A percentile compares a stretch with the other conserved stretches of the same genome.
phyloP scores from a whole-genome alignment of 306 rosid genomes.

The Luffa acutangula region DNA sequence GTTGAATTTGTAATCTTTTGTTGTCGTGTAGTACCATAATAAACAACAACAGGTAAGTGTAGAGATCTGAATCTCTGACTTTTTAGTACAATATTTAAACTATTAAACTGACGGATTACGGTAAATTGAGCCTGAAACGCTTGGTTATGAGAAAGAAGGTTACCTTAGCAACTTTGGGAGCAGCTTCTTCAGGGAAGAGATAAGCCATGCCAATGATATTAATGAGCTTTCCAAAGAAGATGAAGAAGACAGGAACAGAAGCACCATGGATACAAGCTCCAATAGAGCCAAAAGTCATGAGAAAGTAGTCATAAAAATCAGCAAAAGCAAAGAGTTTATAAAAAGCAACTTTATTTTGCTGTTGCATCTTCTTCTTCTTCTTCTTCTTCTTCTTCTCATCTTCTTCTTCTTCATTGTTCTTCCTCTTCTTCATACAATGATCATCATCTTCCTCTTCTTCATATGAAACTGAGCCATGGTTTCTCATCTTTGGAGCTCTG shows the following conservation, averaged over 20 bases:
- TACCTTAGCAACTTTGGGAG: conserved; percentile 91
- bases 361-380: conserved; percentile 9
- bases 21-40: too few species aligned
- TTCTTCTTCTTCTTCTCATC: conserved; percentile 10
- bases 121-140: too few species aligned
- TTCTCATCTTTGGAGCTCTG: background rate
- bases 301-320: conserved; percentile 53
- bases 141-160: background rate
- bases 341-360: conserved; percentile 35
- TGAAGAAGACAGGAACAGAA: conserved; percentile 88
- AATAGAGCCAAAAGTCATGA: conserved; percentile 63
- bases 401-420: background rate
- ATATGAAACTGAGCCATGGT: conserved; percentile 5
- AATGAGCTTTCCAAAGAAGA: conserved; percentile 81
- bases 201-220: conserved; percentile 84
- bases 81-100: too few species aligned
- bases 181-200: conserved; percentile 83
- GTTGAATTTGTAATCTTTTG: too few species aligned
- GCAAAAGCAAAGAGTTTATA: conserved; percentile 69
- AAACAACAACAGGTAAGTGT: too few species aligned
- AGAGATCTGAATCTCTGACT: too few species aligned
- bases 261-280: conserved; percentile 92
- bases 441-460: background rate
- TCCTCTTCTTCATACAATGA: background rate
- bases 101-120: too few species aligned